A percentile compares a stretch with the other conserved stretches of the same genome.
Conservation (phyloP, 2,329 filamentous ascomycete species). For the Lecanicillium sp. region DNA sequence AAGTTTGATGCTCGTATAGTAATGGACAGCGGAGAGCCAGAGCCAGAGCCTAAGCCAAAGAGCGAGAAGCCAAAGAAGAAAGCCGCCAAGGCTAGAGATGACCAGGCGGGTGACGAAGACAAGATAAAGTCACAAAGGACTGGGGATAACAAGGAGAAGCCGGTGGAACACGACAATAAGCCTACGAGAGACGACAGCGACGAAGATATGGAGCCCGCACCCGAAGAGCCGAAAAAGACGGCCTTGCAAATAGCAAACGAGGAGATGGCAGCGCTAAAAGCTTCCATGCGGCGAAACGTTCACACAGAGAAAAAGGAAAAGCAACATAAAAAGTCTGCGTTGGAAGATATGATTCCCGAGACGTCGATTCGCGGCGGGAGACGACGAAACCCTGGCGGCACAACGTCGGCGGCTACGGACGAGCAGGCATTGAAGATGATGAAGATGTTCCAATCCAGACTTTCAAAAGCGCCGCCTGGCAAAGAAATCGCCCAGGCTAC, state of each 20-base stretch:
- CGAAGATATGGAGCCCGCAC: conserved; percentile 3
- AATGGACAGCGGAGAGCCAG: conserved; percentile 38
- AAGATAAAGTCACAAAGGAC: conserved; percentile 8
- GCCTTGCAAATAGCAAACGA: conserved; percentile 66
- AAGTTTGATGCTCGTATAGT: conserved; percentile 75
- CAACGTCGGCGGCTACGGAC: conserved; percentile 42
- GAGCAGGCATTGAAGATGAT: conserved; percentile 64
- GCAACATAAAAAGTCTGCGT: conserved; percentile 56
- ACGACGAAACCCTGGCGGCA: conserved; percentile 56
- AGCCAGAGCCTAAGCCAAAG: conserved; percentile 19
- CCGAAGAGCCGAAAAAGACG: conserved; percentile 32
- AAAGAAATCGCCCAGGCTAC: conserved; percentile 24
- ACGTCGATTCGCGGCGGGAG: conserved; percentile 59
- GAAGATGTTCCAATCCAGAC: conserved; percentile 69
- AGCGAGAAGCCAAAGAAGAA: conserved; percentile 22
- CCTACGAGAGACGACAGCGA: background rate
- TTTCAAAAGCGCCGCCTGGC: conserved; percentile 48
- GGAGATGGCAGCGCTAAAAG: conserved; percentile 73
- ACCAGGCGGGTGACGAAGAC: conserved; percentile 15
- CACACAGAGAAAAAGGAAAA: conserved; percentile 37
- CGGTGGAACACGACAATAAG: conserved; percentile 7
- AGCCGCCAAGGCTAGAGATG: conserved; percentile 5
- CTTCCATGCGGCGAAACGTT: conserved; percentile 66
- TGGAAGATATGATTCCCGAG: conserved; percentile 68
- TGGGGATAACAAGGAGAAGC: too few relatives aligned